Evolutionary conservation across 345 rosid species (phyloP).

Genomic region (Sonneratia alba): DNA sequence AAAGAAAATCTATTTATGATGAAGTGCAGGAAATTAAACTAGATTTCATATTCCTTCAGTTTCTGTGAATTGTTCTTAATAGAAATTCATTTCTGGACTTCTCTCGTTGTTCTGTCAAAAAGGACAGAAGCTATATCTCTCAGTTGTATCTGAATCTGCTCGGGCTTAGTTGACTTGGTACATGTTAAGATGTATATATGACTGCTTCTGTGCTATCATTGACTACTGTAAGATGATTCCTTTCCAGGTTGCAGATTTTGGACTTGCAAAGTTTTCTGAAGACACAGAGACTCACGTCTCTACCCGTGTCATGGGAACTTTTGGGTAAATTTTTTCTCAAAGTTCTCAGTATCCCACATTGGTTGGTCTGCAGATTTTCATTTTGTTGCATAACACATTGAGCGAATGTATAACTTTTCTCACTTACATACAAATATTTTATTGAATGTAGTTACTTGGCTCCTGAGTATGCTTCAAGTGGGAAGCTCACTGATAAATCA

Average conservation of each 20-base stretch:
- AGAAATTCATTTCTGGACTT: no score
- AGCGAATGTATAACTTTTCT: not conserved
- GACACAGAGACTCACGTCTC: constrained; percentile 82
- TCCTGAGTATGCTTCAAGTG: constrained; percentile 85
- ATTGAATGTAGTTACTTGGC: constrained; percentile 58
- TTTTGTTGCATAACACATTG: no score
- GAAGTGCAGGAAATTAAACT: no score
- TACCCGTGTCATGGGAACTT: constrained; percentile 91
- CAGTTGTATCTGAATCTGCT: no score
- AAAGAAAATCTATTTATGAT: not conserved
- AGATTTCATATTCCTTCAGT: no score
- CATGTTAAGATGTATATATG: not conserved
- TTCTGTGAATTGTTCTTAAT: no score
- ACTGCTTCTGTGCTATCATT: not conserved
- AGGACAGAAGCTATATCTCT: no score
- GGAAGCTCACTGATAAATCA: constrained; percentile 78
- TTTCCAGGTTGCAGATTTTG: constrained; percentile 86
- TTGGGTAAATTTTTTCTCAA: constrained; percentile 42
- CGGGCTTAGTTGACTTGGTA: not conserved
- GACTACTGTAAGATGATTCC: not conserved
- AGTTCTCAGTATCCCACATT: constrained; percentile 3
- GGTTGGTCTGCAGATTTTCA: not conserved
- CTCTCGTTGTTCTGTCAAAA: no score
- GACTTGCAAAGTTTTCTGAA: constrained; percentile 62
- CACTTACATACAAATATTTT: not conserved